These are phyloP conservation scores for Wallacemonas sp. DNA, from an alignment of 208 protist species.

Conservation along the genomic window DNA sequence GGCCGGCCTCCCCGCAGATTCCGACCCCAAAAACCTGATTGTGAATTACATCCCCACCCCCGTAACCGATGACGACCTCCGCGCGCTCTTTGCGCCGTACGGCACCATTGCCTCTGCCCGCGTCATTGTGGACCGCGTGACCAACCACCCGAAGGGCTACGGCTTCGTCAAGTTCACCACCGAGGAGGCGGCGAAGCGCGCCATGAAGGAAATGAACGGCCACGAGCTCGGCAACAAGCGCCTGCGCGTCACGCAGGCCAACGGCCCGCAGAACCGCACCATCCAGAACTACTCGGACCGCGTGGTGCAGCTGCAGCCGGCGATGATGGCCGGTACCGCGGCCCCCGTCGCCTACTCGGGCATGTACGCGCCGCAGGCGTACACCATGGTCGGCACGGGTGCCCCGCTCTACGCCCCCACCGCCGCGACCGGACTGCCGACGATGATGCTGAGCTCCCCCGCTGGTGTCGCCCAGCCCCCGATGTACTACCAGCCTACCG, in stretches of 20 bases:
- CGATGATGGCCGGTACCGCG: neutral
- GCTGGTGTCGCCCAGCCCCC: neutral
- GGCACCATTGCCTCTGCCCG: conserved; percentile 49
- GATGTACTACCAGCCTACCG: conserved; percentile 11
- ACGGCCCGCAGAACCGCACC: conserved; percentile 38
- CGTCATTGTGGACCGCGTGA: conserved; percentile 54
- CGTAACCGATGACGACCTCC: conserved; percentile 51
- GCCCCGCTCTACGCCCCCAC: conserved; percentile 22
- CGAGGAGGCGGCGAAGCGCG: conserved; percentile 45
- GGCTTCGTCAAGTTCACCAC: conserved; percentile 77
- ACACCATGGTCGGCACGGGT: conserved; percentile 31
- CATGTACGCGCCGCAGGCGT: conserved; percentile 14
- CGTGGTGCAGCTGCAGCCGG: conserved; percentile 31
- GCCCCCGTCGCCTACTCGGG: conserved; percentile 1
- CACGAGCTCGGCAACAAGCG: conserved; percentile 66
- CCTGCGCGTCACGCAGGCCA: conserved; percentile 57
- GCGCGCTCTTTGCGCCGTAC: conserved; percentile 42
- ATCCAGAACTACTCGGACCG: conserved; percentile 19
- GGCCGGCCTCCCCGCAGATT: conserved; percentile 9
- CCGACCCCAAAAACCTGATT: conserved; percentile 63
- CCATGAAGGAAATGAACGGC: conserved; percentile 68
- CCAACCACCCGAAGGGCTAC: conserved; percentile 67
- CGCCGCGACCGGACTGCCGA: conserved; percentile 11
- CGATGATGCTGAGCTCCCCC: conserved; percentile 24
- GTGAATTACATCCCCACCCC: conserved; percentile 74